phyloP scores from a whole-genome alignment of 495 filamentous ascomycete species.

The Hyaloscypha finlandica region DNA sequence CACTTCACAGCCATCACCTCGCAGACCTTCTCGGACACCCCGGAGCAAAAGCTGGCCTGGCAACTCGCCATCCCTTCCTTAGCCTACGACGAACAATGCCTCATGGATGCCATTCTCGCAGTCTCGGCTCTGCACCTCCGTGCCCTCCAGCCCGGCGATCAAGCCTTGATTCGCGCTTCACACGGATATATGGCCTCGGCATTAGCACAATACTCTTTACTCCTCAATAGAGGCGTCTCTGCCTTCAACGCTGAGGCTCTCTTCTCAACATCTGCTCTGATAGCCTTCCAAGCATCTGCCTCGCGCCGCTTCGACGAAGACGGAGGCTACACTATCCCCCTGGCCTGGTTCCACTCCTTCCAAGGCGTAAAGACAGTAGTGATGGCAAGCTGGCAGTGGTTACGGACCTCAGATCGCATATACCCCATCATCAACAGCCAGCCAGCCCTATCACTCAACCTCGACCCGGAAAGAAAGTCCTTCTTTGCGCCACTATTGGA shows the following conservation, averaged over 20 bases:
- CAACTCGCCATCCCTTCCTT: conserved; percentile 54
- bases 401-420: conserved; percentile 50
- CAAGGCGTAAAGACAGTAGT: conserved; percentile 55
- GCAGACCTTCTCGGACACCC: conserved; percentile 47
- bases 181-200: conserved; percentile 60
- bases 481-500: conserved; percentile 55
- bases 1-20: conserved; percentile 56
- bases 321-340: conserved; percentile 46
- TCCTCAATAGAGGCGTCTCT: conserved; percentile 50
- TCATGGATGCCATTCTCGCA: conserved; percentile 57
- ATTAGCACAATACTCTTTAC: conserved; percentile 52
- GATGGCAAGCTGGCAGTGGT: conserved; percentile 43
- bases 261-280: conserved; percentile 54
- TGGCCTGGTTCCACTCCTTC: conserved; percentile 61
- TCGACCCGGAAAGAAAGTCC: conserved; percentile 36
- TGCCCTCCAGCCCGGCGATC: conserved; percentile 48
- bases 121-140: conserved; percentile 58
- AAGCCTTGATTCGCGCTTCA: conserved; percentile 52
- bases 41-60: conserved; percentile 53
- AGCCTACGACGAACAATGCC: conserved; percentile 52
- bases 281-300: conserved; percentile 59
- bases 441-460: conserved; percentile 50
- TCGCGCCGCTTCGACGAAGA: conserved; percentile 53
- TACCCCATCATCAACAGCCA: conserved; percentile 58
- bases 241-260: conserved; percentile 55